Evolutionary conservation across 306 rosid species (phyloP).

Genomic region (Cicer arietinum): DNA sequence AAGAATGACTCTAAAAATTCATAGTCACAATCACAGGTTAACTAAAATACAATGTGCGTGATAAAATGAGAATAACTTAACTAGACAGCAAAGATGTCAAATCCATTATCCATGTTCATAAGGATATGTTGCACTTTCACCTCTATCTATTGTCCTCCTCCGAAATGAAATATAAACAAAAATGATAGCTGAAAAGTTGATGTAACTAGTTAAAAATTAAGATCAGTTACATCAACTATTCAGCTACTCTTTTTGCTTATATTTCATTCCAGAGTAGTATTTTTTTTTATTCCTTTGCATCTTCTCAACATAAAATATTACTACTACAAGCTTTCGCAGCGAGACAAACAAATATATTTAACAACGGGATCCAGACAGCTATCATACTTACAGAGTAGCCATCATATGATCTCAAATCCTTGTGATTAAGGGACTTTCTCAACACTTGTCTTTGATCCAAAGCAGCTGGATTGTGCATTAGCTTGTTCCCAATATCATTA

Average conservation of each 20-base stretch:
- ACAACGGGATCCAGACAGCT: too few species aligned
- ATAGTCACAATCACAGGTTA: slow-evolving; percentile 34
- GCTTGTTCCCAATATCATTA: slow-evolving; percentile 54
- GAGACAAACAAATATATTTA: too few species aligned
- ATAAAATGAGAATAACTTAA: slow-evolving; percentile 21
- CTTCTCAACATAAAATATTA: slow-evolving; percentile 9
- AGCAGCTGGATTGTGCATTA: slow-evolving; percentile 55
- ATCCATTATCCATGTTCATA: slow-evolving; percentile 2
- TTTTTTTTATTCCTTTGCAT: background rate
- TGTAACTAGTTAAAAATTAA: too few species aligned
- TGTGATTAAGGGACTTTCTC: too few species aligned
- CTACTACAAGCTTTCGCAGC: slow-evolving; percentile 3
- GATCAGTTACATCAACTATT: too few species aligned
- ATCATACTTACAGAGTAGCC: too few species aligned
- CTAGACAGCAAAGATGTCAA: slow-evolving; percentile 5
- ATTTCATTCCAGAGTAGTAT: too few species aligned
- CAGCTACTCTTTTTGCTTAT: too few species aligned
- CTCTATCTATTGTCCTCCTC: background rate
- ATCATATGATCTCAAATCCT: too few species aligned
- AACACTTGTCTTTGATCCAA: slow-evolving; percentile 66
- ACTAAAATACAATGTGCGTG: background rate
- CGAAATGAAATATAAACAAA: too few species aligned
- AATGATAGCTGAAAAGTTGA: too few species aligned
- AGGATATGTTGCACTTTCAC: background rate
- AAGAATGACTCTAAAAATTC: slow-evolving; percentile 85